Percentiles rank a stretch among this genome's conserved stretches.
phyloP scores from a whole-genome alignment of 2,329 filamentous ascomycete species.

The Amesomyces nigricolor region DNA sequence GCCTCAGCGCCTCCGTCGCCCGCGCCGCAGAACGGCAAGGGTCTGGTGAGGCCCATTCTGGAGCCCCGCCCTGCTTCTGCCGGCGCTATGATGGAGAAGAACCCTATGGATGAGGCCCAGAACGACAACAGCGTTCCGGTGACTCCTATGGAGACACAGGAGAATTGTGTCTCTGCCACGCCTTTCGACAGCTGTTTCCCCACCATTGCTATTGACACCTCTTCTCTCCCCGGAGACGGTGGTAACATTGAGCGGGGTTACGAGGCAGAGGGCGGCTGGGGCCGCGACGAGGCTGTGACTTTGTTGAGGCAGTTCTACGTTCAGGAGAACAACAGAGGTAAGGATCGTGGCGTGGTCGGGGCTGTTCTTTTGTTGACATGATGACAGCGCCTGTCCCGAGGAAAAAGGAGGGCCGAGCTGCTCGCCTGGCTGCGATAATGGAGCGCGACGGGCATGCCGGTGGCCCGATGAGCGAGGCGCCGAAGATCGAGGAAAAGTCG shows the following conservation, averaged over 20 bases:
- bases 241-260: slow-evolving; percentile 72
- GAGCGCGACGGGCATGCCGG: slow-evolving; percentile 35
- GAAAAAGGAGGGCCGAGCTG: slow-evolving; percentile 52
- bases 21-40: slow-evolving; percentile 23
- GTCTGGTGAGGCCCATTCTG: slow-evolving; percentile 26
- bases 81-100: slow-evolving; percentile 5
- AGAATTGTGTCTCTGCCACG: background rate
- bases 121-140: slow-evolving; percentile 8
- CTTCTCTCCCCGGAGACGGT: slow-evolving; percentile 44
- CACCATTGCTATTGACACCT: slow-evolving; percentile 12
- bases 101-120: slow-evolving; percentile 9
- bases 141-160: background rate
- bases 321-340: slow-evolving; percentile 92
- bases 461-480: slow-evolving; percentile 15
- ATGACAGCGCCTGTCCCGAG: slow-evolving; percentile 44
- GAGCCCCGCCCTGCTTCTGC: slow-evolving; percentile 22
- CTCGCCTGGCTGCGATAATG: slow-evolving; percentile 48
- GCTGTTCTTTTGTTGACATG: background rate
- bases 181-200: slow-evolving; percentile 5
- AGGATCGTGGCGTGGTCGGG: slow-evolving; percentile 19
- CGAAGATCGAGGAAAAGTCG: slow-evolving; percentile 4
- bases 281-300: slow-evolving; percentile 88
- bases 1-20: slow-evolving; percentile 38
- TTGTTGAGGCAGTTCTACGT: slow-evolving; percentile 91
- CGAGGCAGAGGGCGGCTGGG: slow-evolving; percentile 79